A percentile compares a stretch with the other conserved stretches of the same genome.
Evolutionary conservation across 148 eudicot genomes (phyloP).

Genomic region (Rhododendron henanense): DNA sequence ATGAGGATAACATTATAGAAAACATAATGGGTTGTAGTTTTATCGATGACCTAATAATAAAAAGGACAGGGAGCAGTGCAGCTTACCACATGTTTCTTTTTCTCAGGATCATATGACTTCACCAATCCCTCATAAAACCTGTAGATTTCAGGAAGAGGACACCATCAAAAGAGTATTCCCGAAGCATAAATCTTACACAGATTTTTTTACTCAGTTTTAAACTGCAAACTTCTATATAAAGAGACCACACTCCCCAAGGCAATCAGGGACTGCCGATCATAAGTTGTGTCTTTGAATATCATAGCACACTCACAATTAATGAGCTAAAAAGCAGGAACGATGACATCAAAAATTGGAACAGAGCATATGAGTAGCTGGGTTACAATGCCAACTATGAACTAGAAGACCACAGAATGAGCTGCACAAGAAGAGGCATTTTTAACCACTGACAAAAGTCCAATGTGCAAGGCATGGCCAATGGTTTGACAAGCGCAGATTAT

Average conservation of each 20-base stretch:
- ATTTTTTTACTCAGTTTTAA: background rate
- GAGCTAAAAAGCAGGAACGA: background rate
- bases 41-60: background rate
- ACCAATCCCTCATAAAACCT: slow-evolving; percentile 89
- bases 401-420: background rate
- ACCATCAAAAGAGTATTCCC: slow-evolving; percentile 4
- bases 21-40: background rate
- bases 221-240: background rate
- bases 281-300: background rate
- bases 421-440: background rate
- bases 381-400: background rate
- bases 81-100: slow-evolving; percentile 83
- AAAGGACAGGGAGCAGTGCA: background rate
- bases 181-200: background rate
- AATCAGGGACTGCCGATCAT: background rate
- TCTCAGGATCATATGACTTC: slow-evolving; percentile 78
- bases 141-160: slow-evolving; percentile 20
- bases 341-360: background rate
- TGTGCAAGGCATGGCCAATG: background rate
- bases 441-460: background rate
- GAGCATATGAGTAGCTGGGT: background rate
- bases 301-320: background rate
- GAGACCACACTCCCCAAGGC: background rate
- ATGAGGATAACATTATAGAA: background rate
- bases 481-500: background rate